Evolutionary conservation across 2,329 filamentous ascomycete genomes (phyloP), one percentile per base, ranked within the genome.

Genomic region (Colletotrichum sublineola): DNA sequence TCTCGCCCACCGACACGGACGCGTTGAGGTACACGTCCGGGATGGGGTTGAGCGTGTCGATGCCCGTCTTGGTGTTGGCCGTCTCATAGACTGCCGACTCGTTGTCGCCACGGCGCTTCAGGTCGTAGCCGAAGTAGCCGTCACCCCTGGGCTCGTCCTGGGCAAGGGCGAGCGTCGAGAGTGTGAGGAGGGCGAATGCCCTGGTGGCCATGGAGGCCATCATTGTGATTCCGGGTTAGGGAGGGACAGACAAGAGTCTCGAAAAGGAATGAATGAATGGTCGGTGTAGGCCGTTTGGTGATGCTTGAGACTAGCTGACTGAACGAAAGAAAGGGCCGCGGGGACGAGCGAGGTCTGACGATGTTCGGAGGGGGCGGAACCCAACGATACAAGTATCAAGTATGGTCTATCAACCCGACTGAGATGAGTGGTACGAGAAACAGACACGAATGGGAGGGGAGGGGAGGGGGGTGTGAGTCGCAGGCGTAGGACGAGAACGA

Each of bases 11-110:
- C 64, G 83, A 84, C 0, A 91, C 85, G 1, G 84, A 86, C 11
- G 89, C 89, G 75, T 91, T 91, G 65, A 91, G 85, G 74, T 86
- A 89, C 24, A 91, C 88, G 75, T 91, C 89, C 3, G 89, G 89
- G 57, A 85, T 82, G 1, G 83, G 80, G 31, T 82, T 78, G 0
- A 85, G 82, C 1, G 81, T 76, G 8, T 82, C 82, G 29, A 84
- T 84, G 58, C 84, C 85, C 1, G 81, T 77, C 5, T 80, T 78
- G 1, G 87, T 89, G 75, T 84, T 82, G 55, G 81, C 85, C 0
- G 88, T 90, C 75, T 88, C 86, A 79, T 90, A 90, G 56, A 85
- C 78, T 18, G 84, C 82, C 2, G 87, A 85, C 36, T 85, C 81
- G 8, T 85, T 84, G 75, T 89, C 86, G 62, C 86, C 86, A 44